These are phyloP conservation scores for Globisporangium lucens DNA, from an alignment of 352 stramenopile genomes.

Conservation along the genomic window DNA sequence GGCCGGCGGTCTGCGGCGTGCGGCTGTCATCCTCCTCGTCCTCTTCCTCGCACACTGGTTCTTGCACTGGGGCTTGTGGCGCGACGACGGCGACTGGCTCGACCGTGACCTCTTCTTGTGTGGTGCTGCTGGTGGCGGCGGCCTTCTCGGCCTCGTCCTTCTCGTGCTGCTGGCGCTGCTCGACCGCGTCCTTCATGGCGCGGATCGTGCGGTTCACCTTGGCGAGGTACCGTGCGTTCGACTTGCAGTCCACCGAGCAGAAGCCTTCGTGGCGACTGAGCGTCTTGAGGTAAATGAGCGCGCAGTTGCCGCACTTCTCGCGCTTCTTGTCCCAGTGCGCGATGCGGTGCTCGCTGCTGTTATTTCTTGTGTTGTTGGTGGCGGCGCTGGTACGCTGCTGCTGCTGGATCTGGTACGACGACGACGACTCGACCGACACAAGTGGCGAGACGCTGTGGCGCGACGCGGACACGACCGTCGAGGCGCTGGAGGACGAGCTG, in stretches of 20 bases:
- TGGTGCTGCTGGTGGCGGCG: background rate
- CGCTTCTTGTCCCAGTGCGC: conserved; percentile 86
- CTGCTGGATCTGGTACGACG: conserved; percentile 6
- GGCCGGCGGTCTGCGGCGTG: conserved; percentile 3
- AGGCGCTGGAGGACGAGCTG: background rate
- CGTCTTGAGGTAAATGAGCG: conserved; percentile 85
- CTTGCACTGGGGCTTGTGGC: background rate
- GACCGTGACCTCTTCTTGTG: background rate
- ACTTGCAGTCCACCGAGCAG: conserved; percentile 89
- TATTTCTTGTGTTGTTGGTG: conserved; percentile 11
- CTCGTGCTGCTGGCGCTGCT: conserved; percentile 47
- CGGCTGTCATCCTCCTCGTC: conserved; percentile 11
- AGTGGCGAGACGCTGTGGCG: background rate
- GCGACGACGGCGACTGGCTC: background rate
- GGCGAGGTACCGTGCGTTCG: conserved; percentile 77
- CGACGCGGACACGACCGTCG: background rate
- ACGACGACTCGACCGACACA: background rate
- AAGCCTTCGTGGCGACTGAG: conserved; percentile 70
- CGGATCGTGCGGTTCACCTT: conserved; percentile 83
- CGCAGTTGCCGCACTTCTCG: conserved; percentile 80
- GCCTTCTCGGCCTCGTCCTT: conserved; percentile 17
- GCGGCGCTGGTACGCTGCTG: background rate
- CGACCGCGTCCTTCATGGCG: conserved; percentile 65
- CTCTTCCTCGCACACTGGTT: background rate
- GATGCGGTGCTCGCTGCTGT: conserved; percentile 48